These are phyloP conservation scores for Fusarium austroafricanum DNA, from an alignment of 2,329 filamentous ascomycete species.

Conservation along the genomic window DNA sequence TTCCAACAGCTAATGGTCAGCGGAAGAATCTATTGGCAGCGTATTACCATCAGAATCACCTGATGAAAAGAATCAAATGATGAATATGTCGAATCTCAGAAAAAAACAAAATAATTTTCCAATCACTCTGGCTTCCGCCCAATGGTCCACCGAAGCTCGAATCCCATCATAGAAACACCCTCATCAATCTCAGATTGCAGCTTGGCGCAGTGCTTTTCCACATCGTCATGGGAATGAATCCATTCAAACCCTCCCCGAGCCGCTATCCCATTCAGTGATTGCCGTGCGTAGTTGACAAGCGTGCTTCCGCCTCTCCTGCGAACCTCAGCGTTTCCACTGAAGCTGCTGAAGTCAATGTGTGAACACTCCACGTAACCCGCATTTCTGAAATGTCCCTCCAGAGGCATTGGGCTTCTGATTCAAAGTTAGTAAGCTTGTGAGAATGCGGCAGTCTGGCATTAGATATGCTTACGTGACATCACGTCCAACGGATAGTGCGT, in stretches of 20 bases:
- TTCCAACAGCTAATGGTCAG: no score
- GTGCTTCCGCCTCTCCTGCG: background rate
- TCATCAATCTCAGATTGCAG: background rate
- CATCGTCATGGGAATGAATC: background rate
- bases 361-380: conserved; percentile 3
- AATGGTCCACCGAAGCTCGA: conserved; percentile 12
- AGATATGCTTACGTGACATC: conserved; percentile 7
- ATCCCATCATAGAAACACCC: background rate
- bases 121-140: background rate
- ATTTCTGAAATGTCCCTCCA: background rate
- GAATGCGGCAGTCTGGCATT: background rate
- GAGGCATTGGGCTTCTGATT: background rate
- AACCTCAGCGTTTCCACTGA: background rate
- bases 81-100: no score
- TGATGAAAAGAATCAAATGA: no score
- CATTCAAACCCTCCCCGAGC: conserved; percentile 1
- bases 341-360: conserved; percentile 9
- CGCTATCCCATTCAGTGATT: conserved; percentile 4
- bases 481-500: background rate
- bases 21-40: no score
- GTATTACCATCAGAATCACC: no score
- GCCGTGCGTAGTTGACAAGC: background rate
- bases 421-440: background rate
- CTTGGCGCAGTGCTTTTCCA: background rate
- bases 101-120: no score